These are phyloP conservation scores for Fusarium mundagurra DNA, from an alignment of 2,329 filamentous ascomycete species.

Conservation along the genomic window DNA sequence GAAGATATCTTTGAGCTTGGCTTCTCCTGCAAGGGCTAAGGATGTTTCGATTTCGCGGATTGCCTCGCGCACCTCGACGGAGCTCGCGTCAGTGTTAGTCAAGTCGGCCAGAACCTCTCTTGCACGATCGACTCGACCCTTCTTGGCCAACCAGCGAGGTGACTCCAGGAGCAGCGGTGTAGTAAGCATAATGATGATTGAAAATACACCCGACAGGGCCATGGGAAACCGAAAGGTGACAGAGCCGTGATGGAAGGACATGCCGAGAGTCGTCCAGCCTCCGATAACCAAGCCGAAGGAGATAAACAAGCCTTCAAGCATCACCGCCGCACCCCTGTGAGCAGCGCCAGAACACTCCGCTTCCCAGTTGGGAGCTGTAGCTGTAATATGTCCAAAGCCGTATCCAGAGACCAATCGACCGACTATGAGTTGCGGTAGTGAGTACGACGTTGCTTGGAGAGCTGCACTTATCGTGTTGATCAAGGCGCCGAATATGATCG, in stretches of 20 bases:
- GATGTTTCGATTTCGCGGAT: neutral
- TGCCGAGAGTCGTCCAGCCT: neutral
- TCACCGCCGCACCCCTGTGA: neutral
- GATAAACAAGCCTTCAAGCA: neutral
- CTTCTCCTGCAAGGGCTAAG: neutral
- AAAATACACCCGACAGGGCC: neutral
- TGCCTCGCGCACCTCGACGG: neutral
- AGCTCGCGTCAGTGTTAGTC: neutral
- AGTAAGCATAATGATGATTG: neutral
- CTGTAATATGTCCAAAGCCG: neutral
- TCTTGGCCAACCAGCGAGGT: neutral
- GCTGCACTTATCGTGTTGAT: conserved; percentile 4
- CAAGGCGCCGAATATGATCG: neutral
- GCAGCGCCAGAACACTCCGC: conserved; percentile 2
- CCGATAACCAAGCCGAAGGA: neutral
- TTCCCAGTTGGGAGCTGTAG: conserved; percentile 1
- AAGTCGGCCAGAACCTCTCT: neutral
- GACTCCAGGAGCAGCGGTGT: neutral
- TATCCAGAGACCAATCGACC: neutral
- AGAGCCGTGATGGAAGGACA: conserved; percentile 3
- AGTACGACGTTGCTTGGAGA: neutral
- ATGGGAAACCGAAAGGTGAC: neutral
- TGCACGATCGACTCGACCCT: neutral
- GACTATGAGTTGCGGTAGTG: neutral
- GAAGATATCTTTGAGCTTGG: neutral